A percentile compares a stretch with the other conserved stretches of the same genome.
phyloP scores from a whole-genome alignment of 768 basidiomycete species.

The Trametes cubensis region DNA sequence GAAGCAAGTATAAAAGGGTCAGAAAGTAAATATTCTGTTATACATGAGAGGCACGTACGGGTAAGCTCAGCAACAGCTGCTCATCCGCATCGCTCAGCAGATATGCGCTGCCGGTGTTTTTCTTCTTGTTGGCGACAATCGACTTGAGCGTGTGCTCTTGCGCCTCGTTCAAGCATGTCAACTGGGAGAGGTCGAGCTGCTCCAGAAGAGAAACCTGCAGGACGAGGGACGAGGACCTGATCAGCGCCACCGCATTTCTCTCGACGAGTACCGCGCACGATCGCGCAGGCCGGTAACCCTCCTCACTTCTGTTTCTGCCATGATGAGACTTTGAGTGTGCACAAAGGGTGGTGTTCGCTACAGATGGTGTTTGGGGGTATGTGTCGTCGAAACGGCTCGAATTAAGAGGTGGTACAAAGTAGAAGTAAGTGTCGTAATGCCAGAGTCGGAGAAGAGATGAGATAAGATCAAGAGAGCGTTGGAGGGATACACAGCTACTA shows the following conservation, averaged over 20 bases:
- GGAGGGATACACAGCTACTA: not conserved
- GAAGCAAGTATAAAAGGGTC: no score
- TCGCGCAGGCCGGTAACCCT: not conserved
- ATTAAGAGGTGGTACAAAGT: conserved; percentile 27
- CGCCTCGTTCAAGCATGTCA: conserved; percentile 73
- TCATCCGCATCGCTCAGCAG: conserved; percentile 74
- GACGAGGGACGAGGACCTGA: not conserved
- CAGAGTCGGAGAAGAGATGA: conserved; percentile 24
- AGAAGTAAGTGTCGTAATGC: conserved; percentile 16
- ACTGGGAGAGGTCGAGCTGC: conserved; percentile 58
- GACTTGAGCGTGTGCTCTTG: conserved; percentile 51
- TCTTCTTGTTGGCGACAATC: conserved; percentile 47
- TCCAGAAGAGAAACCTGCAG: conserved; percentile 56
- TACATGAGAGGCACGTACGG: conserved; percentile 44
- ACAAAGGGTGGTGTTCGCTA: no score
- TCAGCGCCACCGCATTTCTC: conserved; percentile 5
- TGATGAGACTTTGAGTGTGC: not conserved
- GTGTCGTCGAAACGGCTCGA: conserved; percentile 7
- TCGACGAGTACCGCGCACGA: not conserved
- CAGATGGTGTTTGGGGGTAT: not conserved
- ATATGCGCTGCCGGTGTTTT: conserved; percentile 49
- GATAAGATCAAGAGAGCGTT: conserved; percentile 26
- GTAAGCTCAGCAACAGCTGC: conserved; percentile 67
- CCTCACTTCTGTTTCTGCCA: conserved; percentile 28
- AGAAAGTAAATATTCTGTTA: no score